phyloP scores from a whole-genome alignment of 2,329 filamentous ascomycete species.

The Pestalotiopsis sp. region DNA sequence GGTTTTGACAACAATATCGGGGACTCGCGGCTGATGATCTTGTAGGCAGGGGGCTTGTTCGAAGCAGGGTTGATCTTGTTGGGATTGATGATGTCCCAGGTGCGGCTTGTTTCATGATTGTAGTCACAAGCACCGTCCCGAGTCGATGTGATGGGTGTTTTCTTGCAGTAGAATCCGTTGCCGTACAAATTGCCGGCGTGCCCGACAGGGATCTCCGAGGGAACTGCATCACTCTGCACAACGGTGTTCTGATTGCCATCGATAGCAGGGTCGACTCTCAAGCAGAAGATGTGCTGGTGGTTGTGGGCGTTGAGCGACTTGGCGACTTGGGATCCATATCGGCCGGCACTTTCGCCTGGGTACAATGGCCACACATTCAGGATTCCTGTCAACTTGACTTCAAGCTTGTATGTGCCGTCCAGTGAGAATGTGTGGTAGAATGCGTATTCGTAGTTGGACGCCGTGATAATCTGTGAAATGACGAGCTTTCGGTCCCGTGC shows the following conservation, averaged over 20 bases:
- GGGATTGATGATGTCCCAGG: slow-evolving; percentile 44
- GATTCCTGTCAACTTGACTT: slow-evolving; percentile 18
- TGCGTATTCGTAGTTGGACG: slow-evolving; percentile 71
- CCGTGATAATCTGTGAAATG: slow-evolving; percentile 69
- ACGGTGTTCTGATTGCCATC: slow-evolving; percentile 49
- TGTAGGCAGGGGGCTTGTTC: slow-evolving; percentile 52
- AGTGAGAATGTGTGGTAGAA: slow-evolving; percentile 39
- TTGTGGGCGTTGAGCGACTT: slow-evolving; percentile 68
- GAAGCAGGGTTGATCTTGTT: slow-evolving; percentile 49
- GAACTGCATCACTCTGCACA: slow-evolving; percentile 59
- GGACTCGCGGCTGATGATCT: slow-evolving; percentile 46
- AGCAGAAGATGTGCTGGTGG: slow-evolving; percentile 71
- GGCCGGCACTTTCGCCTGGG: slow-evolving; percentile 16
- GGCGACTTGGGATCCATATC: slow-evolving; percentile 64
- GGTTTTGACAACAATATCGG: slow-evolving; percentile 50
- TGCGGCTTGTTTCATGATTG: slow-evolving; percentile 53
- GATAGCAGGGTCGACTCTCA: slow-evolving; percentile 67
- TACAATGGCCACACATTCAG: slow-evolving; percentile 19
- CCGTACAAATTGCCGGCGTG: slow-evolving; percentile 46
- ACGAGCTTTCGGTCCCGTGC: slow-evolving; percentile 64
- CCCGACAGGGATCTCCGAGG: slow-evolving; percentile 49
- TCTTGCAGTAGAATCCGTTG: slow-evolving; percentile 47
- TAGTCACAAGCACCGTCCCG: slow-evolving; percentile 49
- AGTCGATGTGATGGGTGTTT: slow-evolving; percentile 41
- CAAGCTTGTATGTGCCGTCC: slow-evolving; percentile 20